Base-by-base conservation (phyloP, 129 eudicot genomes). In the Flaveria linearis region DNA sequence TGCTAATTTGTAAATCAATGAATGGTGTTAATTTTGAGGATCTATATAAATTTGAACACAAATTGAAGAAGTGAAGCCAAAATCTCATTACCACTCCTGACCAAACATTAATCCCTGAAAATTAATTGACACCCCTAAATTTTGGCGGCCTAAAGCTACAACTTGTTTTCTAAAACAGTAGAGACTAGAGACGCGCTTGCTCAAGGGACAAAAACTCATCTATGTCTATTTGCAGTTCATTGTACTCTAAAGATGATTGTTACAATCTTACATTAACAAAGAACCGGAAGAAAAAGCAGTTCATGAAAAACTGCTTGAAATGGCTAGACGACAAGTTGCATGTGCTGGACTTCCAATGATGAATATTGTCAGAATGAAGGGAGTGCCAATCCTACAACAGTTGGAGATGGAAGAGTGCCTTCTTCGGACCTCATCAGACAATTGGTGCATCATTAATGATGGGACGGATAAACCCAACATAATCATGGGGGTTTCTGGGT, bases 401-500 rank as follows among this genome's bases (percentile, higher is more conserved):
- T 82, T 93, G 76, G 87, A 88, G 41, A 69, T 93, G 42, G 98
- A 93, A 73, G 98, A 93, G 77, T 76, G 82, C 50, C 86, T 93
- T 57, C 91, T 91, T 57, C 87, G 98, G 26, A 87, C 87, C 28
- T 88, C 98, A 63, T 81, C 87, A 0, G 85, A 87, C 17, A 93
- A 93, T 73, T 93, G 97, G 98, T 93, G 98, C 82, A 93, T 93
- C 73, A 79, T 93, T 22, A 93, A 91, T 22, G 98, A 93, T 50
- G 98, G 98, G 22, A 88, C 96, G 5, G 69, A 73, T 75, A 53
- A 33, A 5, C 89, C 96, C 50, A 82, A 83, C 51, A 88, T 93
- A 25, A 93, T 93, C 68, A 90, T 93, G 97, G 97, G 97, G 8
- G 28, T 88, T 60, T 93, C 97, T 20, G 97, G 98, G 98, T 93